These are phyloP conservation scores for Saturnispora serradocipensis DNA, from an alignment of 805 yeast genomes.

Conservation along the genomic window DNA sequence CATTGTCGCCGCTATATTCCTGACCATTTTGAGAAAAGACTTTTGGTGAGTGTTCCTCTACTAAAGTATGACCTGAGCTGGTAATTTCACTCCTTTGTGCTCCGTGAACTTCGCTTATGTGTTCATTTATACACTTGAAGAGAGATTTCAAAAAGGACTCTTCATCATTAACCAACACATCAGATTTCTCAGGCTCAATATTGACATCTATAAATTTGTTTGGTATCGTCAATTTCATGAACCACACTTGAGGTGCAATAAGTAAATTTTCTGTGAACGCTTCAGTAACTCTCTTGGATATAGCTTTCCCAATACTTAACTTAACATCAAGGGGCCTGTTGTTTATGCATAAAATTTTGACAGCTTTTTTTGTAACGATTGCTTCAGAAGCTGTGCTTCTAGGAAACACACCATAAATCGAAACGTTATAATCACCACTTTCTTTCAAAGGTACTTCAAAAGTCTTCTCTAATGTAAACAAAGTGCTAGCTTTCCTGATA, in stretches of 20 bases:
- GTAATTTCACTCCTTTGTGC: slow-evolving; percentile 8
- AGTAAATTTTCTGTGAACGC: slow-evolving; percentile 20
- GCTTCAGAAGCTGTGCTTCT: slow-evolving; percentile 25
- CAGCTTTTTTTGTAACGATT: slow-evolving; percentile 16
- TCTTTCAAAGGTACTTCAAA: neutral
- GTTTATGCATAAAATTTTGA: slow-evolving; percentile 29
- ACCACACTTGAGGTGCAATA: slow-evolving; percentile 29
- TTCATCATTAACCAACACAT: slow-evolving; percentile 26
- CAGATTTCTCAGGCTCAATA: slow-evolving; percentile 38
- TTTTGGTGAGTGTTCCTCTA: neutral
- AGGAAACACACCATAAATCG: slow-evolving; percentile 25
- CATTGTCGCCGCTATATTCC: neutral
- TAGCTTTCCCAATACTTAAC: slow-evolving; percentile 25
- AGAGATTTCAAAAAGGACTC: slow-evolving; percentile 16
- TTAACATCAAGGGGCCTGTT: slow-evolving; percentile 22
- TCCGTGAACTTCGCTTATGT: neutral
- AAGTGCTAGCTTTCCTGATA: slow-evolving; percentile 12
- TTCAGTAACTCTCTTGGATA: slow-evolving; percentile 20
- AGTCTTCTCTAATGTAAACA: slow-evolving; percentile 14
- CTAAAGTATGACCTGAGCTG: neutral
- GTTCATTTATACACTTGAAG: slow-evolving; percentile 3
- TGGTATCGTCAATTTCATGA: slow-evolving; percentile 22
- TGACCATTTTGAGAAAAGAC: neutral
- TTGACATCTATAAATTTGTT: slow-evolving; percentile 28
- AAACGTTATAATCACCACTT: neutral